Percentiles rank a stretch among this genome's conserved stretches.
phyloP scores from a whole-genome alignment of 164 flowering plant genomes.

The Annona cherimola region DNA sequence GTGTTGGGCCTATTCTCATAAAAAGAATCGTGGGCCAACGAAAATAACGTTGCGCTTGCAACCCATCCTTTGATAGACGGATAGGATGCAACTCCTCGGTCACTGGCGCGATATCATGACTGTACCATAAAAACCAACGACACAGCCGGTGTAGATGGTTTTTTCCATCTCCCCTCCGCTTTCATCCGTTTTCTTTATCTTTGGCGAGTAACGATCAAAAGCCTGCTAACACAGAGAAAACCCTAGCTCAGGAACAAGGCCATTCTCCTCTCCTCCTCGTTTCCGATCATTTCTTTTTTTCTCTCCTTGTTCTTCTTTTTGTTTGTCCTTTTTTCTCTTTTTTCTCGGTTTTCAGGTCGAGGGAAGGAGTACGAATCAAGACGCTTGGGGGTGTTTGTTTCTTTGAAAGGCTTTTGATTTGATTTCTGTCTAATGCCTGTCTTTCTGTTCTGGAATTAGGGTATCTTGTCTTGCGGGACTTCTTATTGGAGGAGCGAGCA shows the following conservation, averaged over 20 bases:
- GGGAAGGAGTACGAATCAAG: conserved; percentile 7
- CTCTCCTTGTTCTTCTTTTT: not conserved
- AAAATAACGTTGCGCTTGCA: no score
- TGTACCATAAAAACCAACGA: not conserved
- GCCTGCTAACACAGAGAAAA: not conserved
- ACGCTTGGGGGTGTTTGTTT: conserved; percentile 1
- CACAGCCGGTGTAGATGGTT: not conserved
- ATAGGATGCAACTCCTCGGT: no score
- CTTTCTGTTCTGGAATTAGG: conserved; percentile 26
- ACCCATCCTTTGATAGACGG: no score
- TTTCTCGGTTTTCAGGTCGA: not conserved
- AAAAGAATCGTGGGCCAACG: no score
- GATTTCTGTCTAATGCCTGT: conserved; percentile 21
- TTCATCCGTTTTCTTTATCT: not conserved
- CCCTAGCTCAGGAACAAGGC: not conserved
- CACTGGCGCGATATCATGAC: not conserved
- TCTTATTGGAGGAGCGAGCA: not conserved
- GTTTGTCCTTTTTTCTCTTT: not conserved
- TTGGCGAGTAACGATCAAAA: not conserved
- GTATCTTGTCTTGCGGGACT: conserved; percentile 6
- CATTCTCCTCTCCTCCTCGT: not conserved
- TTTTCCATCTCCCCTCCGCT: not conserved
- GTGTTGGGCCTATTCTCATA: no score
- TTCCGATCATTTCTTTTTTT: not conserved
- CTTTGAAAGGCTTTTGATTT: conserved; percentile 3